These are phyloP conservation scores for Knoxdaviesia proteae DNA, from an alignment of 2,329 filamentous ascomycete genomes.

Conservation along the genomic window DNA sequence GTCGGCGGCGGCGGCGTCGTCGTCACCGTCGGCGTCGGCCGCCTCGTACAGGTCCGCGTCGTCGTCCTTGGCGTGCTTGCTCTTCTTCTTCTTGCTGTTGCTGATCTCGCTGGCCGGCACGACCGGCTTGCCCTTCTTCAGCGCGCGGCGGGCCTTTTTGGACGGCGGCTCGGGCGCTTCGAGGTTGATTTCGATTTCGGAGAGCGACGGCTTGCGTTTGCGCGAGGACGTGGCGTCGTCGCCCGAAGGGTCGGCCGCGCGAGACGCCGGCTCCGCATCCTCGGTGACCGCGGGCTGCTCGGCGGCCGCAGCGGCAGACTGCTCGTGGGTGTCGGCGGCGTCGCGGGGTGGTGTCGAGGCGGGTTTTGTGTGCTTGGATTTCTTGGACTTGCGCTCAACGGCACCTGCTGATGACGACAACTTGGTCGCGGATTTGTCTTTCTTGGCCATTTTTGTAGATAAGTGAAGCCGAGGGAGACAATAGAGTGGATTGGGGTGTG, in stretches of 20 bases:
- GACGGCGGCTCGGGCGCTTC: conserved; percentile 80
- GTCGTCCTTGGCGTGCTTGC: conserved; percentile 11
- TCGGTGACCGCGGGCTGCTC: neutral
- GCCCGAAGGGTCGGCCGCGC: neutral
- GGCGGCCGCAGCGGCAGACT: neutral
- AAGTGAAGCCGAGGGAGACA: too few relatives aligned
- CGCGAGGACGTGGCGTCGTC: conserved; percentile 17
- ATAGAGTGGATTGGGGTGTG: too few relatives aligned
- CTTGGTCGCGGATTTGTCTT: too few relatives aligned
- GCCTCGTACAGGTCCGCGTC: conserved; percentile 9
- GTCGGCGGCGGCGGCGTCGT: conserved; percentile 14
- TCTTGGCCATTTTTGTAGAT: too few relatives aligned
- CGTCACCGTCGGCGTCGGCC: conserved; percentile 8
- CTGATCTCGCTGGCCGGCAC: conserved; percentile 18
- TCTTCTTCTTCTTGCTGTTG: conserved; percentile 13
- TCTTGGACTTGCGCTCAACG: neutral
- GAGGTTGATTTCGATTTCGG: conserved; percentile 78
- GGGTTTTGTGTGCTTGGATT: conserved; percentile 1
- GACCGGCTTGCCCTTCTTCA: conserved; percentile 61
- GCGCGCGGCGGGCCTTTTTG: conserved; percentile 73
- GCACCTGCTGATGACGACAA: neutral
- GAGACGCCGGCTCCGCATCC: neutral
- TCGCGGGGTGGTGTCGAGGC: neutral
- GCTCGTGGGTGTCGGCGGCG: neutral
- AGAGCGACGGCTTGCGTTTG: conserved; percentile 51